Base-by-base conservation (phyloP, 164 flowering plant genomes). In the Magnolia kwangsiensis region DNA sequence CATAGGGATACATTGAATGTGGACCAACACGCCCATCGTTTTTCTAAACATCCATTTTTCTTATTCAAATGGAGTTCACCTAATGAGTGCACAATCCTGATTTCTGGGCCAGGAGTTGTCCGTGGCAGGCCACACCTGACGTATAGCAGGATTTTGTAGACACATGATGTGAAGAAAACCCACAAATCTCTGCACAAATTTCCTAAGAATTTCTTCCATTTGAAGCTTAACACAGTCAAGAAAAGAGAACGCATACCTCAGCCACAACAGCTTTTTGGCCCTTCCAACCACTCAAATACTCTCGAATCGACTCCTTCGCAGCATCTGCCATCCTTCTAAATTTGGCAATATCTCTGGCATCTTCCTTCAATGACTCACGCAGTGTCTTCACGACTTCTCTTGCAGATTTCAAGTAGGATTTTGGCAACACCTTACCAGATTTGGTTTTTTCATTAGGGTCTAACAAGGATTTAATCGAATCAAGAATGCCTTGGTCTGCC, bases 391-490 rank as follows among this genome's bases (percentile, higher is more conserved):
- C 91, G 50, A 96, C 93, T 81, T 94, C 98, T 76, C 97, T 87
- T 11, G 93, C 99, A 45, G 97, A 88, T 68, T 90, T 94, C 84
- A 96, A 82, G 88, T 94, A 96, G 74, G 90, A 91, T 84, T 94
- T 96, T 66, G 99, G 97, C 85, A 96, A 81, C 78, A 90, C 87
- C 82, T 90, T 93, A 4, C 98, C 97, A 0, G 95, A 86, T 78
- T 91, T 91, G 18, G 97, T 94, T 78, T 89, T 92, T 88, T 96
- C 98, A 81, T 92, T 87, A 8, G 99, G 95, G 81, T 93, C 95
- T 78, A 96, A 86, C 78, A 96, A 74, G 49, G 99, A 82, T 77
- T 87, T 84, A 3, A 96, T 67, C 4, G 90, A 76, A n/a, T 90
- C 96, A 70, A 92, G 14, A 31, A 96, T 24, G n/a, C 92, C 89